phyloP scores from a whole-genome alignment of 768 basidiomycete species.

The Hysterangium stoloniferum region DNA sequence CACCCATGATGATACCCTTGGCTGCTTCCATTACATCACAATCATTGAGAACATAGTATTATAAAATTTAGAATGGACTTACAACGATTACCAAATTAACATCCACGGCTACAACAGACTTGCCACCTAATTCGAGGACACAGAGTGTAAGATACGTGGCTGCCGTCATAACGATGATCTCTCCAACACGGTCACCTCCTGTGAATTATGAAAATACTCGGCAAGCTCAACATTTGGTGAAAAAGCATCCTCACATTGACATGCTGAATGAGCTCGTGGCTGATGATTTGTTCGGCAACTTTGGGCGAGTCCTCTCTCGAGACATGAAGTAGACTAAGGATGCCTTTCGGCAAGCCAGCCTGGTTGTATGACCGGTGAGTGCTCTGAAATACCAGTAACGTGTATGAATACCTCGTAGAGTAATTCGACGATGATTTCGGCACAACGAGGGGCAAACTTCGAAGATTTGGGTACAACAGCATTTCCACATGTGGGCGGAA shows the following conservation, averaged over 20 bases:
- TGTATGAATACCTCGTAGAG: no score
- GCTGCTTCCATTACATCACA: no score
- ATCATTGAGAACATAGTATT: no score
- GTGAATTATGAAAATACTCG: no score
- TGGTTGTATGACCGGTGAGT: no score
- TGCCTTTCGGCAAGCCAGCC: slow-evolving; percentile 56
- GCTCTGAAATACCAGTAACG: no score
- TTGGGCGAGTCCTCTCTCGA: slow-evolving; percentile 35
- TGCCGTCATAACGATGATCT: slow-evolving; percentile 43
- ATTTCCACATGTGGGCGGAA: slow-evolving; percentile 47
- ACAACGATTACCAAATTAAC: no score
- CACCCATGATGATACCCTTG: no score
- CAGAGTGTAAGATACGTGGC: slow-evolving; percentile 50
- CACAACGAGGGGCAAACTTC: slow-evolving; percentile 39
- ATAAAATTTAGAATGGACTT: no score
- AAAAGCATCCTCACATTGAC: slow-evolving; percentile 49
- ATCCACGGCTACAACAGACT: slow-evolving; percentile 41
- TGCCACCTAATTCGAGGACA: slow-evolving; percentile 53
- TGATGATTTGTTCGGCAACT: slow-evolving; percentile 44
- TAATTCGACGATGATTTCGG: slow-evolving; percentile 36
- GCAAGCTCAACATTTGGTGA: no score
- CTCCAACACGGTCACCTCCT: slow-evolving; percentile 43
- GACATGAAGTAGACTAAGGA: slow-evolving; percentile 46
- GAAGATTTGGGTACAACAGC: slow-evolving; percentile 46
- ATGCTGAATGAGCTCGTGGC: slow-evolving; percentile 42